These are phyloP conservation scores for Larix kaempferi DNA, from an alignment of 75 land plant genomes.

Conservation along the genomic window DNA sequence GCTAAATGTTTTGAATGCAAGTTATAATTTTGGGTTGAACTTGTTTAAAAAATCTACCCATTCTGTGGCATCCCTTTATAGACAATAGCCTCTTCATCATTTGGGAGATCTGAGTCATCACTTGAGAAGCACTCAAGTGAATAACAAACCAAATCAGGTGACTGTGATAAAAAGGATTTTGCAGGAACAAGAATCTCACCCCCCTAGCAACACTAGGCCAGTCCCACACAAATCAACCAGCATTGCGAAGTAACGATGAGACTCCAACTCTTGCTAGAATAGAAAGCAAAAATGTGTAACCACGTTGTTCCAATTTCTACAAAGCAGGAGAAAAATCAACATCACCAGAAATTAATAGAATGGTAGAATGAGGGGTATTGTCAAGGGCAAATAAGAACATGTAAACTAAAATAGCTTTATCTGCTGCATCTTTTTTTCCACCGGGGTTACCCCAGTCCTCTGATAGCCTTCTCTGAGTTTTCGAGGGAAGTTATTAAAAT, in stretches of 20 bases:
- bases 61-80: slow-evolving; percentile 37
- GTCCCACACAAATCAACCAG: slow-evolving; percentile 90
- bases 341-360: slow-evolving; percentile 87
- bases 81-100: slow-evolving; percentile 55
- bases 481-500: slow-evolving; percentile 88
- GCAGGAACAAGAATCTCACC: slow-evolving; percentile 76
- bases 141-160: too few relatives aligned
- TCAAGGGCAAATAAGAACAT: slow-evolving; percentile 98
- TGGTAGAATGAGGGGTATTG: slow-evolving; percentile 85
- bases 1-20: not conserved
- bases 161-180: slow-evolving; percentile 24
- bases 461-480: slow-evolving; percentile 92
- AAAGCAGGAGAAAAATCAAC: slow-evolving; percentile 96
- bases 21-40: not conserved
- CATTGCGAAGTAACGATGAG: slow-evolving; percentile 76
- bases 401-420: slow-evolving; percentile 92
- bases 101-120: slow-evolving; percentile 32
- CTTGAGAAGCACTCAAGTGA: slow-evolving; percentile 18
- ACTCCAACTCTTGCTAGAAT: slow-evolving; percentile 78
- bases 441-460: slow-evolving; percentile 95
- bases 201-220: slow-evolving; percentile 84
- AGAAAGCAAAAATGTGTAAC: slow-evolving; percentile 78
- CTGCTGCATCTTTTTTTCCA: slow-evolving; percentile 96
- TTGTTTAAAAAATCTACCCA: slow-evolving; percentile 15
- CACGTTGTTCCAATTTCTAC: slow-evolving; percentile 92